phyloP scores from a whole-genome alignment of 139 green algal species.

The Chlorella sp. region DNA sequence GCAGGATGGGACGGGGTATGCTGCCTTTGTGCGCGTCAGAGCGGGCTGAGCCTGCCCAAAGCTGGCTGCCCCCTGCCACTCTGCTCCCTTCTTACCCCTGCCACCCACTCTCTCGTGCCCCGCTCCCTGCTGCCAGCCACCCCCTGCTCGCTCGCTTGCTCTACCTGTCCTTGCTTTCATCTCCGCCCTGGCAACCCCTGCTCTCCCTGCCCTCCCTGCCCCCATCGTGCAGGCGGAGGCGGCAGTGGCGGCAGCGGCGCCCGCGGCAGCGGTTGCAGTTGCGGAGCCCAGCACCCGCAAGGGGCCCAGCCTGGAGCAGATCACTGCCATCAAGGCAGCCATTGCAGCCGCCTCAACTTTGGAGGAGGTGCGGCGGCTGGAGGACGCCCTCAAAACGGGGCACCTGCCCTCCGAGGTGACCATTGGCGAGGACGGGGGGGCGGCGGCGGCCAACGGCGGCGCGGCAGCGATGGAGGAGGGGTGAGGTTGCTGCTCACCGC shows the following conservation, averaged over 20 bases:
- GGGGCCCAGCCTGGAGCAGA: conserved; percentile 78
- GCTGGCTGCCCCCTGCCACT: no score
- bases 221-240: conserved; percentile 12
- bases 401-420: conserved; percentile 62
- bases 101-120: no score
- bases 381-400: conserved; percentile 83
- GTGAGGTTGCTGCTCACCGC: no score
- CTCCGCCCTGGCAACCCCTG: background rate
- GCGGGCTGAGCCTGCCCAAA: no score
- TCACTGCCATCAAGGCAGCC: conserved; percentile 88
- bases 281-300: conserved; percentile 34
- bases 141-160: background rate
- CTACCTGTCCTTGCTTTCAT: background rate
- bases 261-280: conserved; percentile 20
- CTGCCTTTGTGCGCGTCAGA: no score
- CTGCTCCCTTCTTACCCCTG: no score
- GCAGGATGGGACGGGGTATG: no score
- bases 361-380: conserved; percentile 88
- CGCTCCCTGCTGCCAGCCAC: background rate
- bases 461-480: conserved; percentile 40
- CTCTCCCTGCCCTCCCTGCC: background rate
- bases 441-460: conserved; percentile 20
- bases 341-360: conserved; percentile 92
- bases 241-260: conserved; percentile 23
- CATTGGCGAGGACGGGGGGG: background rate